Conservation (phyloP, 495 filamentous ascomycete genomes). For the Aeminium ludgeri region DNA sequence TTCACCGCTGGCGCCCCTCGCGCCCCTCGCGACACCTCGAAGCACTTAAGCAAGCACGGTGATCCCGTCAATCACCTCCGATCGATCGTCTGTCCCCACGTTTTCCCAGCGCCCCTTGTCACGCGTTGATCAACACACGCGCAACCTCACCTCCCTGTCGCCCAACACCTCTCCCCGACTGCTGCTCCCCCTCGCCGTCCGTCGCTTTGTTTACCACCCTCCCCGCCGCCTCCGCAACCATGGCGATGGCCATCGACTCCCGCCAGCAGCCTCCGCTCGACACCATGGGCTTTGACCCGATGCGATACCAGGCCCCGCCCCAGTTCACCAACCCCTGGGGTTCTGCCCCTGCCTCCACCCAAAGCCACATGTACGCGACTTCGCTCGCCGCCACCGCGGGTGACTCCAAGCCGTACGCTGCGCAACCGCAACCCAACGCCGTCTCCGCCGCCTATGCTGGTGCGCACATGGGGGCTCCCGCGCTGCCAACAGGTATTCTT, state of each 20-base stretch:
- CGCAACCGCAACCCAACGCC: conserved; percentile 41
- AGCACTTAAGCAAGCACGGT: too few relatives aligned
- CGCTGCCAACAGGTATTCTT: conserved; percentile 51
- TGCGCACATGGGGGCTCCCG: conserved; percentile 53
- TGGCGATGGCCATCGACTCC: conserved; percentile 69
- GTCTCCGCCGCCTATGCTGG: conserved; percentile 60
- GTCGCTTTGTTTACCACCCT: too few relatives aligned
- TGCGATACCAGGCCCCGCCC: conserved; percentile 54
- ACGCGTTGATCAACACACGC: too few relatives aligned
- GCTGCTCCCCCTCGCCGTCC: too few relatives aligned
- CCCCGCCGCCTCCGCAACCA: conserved; percentile 69
- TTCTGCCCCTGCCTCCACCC: conserved; percentile 37
- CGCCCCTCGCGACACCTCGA: too few relatives aligned
- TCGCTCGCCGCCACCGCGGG: conserved; percentile 41
- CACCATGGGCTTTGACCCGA: conserved; percentile 59
- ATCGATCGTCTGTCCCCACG: too few relatives aligned
- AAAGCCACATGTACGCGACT: conserved; percentile 38
- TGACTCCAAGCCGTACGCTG: conserved; percentile 34
- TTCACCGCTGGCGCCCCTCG: too few relatives aligned
- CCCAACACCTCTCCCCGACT: background rate
- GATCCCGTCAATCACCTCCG: too few relatives aligned
- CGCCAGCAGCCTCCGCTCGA: conserved; percentile 31
- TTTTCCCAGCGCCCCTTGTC: too few relatives aligned
- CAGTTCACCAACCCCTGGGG: conserved; percentile 92
- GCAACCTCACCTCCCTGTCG: conserved; percentile 1